Percentiles rank a stretch among this genome's conserved stretches.
Conservation (phyloP, 495 filamentous ascomycete species). For the Trichodelitschia bisporula region DNA sequence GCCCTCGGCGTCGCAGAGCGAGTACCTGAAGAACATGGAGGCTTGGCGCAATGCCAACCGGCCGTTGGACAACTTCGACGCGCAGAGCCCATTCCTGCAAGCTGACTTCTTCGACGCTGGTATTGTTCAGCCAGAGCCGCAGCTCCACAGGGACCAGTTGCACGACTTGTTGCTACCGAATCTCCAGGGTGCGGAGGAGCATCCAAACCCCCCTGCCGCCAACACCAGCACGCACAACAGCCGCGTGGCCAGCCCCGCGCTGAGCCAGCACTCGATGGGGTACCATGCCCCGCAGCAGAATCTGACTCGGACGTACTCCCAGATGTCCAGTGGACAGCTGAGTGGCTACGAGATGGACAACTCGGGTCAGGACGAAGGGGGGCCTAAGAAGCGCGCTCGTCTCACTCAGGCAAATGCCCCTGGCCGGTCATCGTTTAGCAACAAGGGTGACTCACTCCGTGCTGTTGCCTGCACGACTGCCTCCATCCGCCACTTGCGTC, state of each 20-base stretch:
- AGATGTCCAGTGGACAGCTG: no score
- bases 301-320: no score
- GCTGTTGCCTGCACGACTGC: slow-evolving; percentile 71
- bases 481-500: slow-evolving; percentile 65
- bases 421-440: slow-evolving; percentile 40
- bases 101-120: slow-evolving; percentile 4
- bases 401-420: slow-evolving; percentile 42
- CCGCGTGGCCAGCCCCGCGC: slow-evolving; percentile 7
- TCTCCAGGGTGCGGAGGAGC: slow-evolving; percentile 5
- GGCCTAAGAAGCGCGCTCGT: slow-evolving; percentile 45
- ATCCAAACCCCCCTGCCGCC: slow-evolving; percentile 20
- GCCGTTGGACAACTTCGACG: slow-evolving; percentile 25
- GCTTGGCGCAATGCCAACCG: slow-evolving; percentile 33
- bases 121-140: no score
- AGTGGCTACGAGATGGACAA: no score
- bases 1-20: slow-evolving; percentile 43
- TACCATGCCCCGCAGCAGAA: no score
- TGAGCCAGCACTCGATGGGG: no score
- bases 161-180: no score
- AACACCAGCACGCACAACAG: slow-evolving; percentile 1
- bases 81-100: slow-evolving; percentile 48
- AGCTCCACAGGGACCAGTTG: no score
- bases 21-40: slow-evolving; percentile 39
- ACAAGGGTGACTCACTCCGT: slow-evolving; percentile 49
- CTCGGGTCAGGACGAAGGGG: slow-evolving; percentile 20